Conservation (phyloP, 164 flowering plant genomes). For the Stephania japonica region DNA sequence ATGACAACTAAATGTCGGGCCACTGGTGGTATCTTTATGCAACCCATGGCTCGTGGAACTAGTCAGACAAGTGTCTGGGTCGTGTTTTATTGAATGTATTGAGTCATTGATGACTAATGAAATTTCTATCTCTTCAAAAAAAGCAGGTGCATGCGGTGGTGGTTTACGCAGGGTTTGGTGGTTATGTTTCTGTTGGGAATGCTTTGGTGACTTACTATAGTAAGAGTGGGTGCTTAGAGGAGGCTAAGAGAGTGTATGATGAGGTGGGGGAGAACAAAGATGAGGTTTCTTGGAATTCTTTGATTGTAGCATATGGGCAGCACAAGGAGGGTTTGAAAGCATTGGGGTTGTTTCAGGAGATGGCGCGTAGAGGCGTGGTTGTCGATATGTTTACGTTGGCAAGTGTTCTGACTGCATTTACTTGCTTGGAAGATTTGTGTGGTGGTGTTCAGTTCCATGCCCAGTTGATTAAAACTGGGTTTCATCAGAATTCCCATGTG, state of each 20-base stretch:
- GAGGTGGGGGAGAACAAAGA: constrained; percentile 50
- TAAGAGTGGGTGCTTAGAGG: constrained; percentile 46
- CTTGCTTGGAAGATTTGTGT: constrained; percentile 44
- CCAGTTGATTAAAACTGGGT: constrained; percentile 61
- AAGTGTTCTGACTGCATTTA: constrained; percentile 72
- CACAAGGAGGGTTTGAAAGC: constrained; percentile 57
- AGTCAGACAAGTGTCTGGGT: too few species aligned
- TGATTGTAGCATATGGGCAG: constrained; percentile 79
- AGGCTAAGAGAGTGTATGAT: constrained; percentile 46
- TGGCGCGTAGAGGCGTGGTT: constrained; percentile 36
- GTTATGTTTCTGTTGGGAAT: constrained; percentile 60
- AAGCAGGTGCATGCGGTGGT: constrained; percentile 47
- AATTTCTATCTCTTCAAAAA: too few species aligned
- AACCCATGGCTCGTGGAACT: too few species aligned
- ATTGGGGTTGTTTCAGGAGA: constrained; percentile 52
- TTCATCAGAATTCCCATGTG: constrained; percentile 57
- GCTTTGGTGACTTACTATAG: constrained; percentile 53
- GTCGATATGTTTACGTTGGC: constrained; percentile 76
- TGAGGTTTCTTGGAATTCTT: constrained; percentile 86
- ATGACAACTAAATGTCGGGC: too few species aligned
- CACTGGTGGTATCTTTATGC: too few species aligned
- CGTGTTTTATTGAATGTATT: too few species aligned
- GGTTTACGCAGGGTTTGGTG: constrained; percentile 39
- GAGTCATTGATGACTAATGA: too few species aligned
- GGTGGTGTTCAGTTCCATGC: constrained; percentile 84